These are phyloP conservation scores for Geopyxis carbonaria DNA, from an alignment of 495 filamentous ascomycete genomes.

Conservation along the genomic window DNA sequence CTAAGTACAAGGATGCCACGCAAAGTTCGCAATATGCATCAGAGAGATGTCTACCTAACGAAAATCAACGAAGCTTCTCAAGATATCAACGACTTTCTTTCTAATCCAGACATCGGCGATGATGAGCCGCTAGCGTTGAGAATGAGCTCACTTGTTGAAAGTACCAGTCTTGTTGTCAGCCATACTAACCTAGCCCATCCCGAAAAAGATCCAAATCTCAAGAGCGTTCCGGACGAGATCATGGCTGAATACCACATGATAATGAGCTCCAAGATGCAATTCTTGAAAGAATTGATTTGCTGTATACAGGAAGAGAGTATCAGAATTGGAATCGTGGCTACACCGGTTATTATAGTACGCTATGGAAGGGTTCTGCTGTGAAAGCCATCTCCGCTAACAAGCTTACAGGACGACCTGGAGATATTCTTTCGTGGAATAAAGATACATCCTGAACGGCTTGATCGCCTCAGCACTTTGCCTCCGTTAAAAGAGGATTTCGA, in stretches of 20 bases:
- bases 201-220: conserved; percentile 5
- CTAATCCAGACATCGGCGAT: conserved; percentile 7
- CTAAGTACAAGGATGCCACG: conserved; percentile 11
- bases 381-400: neutral
- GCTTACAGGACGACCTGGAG: conserved; percentile 19
- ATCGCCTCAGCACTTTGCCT: conserved; percentile 13
- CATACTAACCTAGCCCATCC: conserved; percentile 15
- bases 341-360: conserved; percentile 16
- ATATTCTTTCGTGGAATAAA: conserved; percentile 21
- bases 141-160: conserved; percentile 10
- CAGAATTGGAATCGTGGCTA: conserved; percentile 21
- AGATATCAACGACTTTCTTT: conserved; percentile 11
- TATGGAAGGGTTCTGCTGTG: neutral
- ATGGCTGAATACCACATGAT: conserved; percentile 15
- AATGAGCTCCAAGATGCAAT: conserved; percentile 23
- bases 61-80: conserved; percentile 11
- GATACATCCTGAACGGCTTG: conserved; percentile 11
- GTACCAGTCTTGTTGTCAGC: conserved; percentile 12
- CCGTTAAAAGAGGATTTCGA: conserved; percentile 13
- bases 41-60: conserved; percentile 14
- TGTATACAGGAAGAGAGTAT: conserved; percentile 2
- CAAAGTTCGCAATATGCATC: conserved; percentile 10
- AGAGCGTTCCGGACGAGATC: conserved; percentile 8
- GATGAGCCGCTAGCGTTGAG: conserved; percentile 1
- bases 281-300: conserved; percentile 10